These are phyloP conservation scores for Penicillium sp. DNA, from an alignment of 2,329 filamentous ascomycete species.

Conservation along the genomic window DNA sequence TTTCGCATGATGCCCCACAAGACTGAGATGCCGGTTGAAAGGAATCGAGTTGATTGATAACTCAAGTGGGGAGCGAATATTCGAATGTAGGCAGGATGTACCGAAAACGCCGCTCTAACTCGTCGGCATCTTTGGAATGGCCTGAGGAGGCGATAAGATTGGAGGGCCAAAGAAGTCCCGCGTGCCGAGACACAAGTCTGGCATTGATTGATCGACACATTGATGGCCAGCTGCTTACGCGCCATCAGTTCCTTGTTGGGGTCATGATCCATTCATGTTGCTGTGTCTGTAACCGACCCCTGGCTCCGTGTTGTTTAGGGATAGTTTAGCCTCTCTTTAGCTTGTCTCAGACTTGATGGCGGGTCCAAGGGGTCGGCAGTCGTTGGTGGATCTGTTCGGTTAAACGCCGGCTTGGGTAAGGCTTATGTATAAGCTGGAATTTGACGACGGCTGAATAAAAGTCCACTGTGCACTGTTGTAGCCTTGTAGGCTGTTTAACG, in stretches of 20 bases:
- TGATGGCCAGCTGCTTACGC: conserved; percentile 4
- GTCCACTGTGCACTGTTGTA: not conserved
- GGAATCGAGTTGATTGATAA: not conserved
- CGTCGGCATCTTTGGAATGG: too few species aligned
- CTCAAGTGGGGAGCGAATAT: not conserved
- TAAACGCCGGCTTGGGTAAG: not conserved
- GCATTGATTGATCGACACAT: conserved; percentile 16
- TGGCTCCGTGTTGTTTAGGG: not conserved
- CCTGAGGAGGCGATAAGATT: conserved; percentile 8
- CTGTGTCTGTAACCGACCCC: not conserved
- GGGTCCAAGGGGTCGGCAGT: not conserved
- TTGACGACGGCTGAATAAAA: too few species aligned
- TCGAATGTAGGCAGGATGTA: not conserved
- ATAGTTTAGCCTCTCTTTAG: not conserved
- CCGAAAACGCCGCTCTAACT: not conserved
- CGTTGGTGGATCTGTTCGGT: not conserved
- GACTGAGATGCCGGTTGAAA: not conserved
- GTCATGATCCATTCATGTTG: not conserved
- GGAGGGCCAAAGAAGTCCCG: conserved; percentile 10
- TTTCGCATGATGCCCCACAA: not conserved
- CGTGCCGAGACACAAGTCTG: conserved; percentile 2
- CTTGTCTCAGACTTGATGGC: not conserved
- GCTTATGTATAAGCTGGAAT: not conserved
- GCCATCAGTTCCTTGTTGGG: not conserved
- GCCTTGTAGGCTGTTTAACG: not conserved